A percentile compares a stretch with the other conserved stretches of the same genome.
Conservation (phyloP, 176 grass and related monocot species). For the Lolium perenne region DNA sequence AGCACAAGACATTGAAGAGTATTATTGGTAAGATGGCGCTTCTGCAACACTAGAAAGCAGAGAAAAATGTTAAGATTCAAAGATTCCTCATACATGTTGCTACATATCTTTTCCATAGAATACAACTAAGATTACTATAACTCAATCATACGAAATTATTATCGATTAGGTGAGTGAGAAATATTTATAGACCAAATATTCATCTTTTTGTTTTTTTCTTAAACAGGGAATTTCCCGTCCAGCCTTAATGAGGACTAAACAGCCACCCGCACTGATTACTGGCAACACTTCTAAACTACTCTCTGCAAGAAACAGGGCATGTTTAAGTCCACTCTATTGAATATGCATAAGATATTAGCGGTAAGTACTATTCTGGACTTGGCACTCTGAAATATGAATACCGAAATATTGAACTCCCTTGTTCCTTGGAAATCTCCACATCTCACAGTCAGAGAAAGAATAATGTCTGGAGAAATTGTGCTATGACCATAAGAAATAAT, state of each 20-base stretch:
- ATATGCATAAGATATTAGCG: neutral
- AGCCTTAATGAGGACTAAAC: neutral
- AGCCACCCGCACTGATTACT: neutral
- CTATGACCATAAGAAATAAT: neutral
- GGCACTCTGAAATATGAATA: conserved; percentile 1
- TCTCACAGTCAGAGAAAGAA: neutral
- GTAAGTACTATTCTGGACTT: neutral
- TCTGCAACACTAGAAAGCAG: conserved; percentile 8
- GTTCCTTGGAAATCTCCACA: conserved; percentile 3
- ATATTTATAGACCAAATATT: neutral
- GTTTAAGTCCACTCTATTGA: neutral
- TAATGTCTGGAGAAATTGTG: neutral
- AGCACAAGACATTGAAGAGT: too few relatives aligned
- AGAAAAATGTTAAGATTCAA: neutral
- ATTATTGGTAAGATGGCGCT: neutral
- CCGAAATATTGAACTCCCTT: neutral
- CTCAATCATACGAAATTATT: too few relatives aligned
- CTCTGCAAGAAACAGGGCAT: neutral
- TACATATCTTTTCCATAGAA: neutral
- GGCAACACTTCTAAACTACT: neutral
- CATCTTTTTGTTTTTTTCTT: neutral
- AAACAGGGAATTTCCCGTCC: neutral
- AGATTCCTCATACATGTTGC: neutral
- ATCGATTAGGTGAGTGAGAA: neutral
- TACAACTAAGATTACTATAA: neutral